These are phyloP conservation scores for Aspergillus intermedius DNA, from an alignment of 2,329 filamentous ascomycete species.

Conservation along the genomic window DNA sequence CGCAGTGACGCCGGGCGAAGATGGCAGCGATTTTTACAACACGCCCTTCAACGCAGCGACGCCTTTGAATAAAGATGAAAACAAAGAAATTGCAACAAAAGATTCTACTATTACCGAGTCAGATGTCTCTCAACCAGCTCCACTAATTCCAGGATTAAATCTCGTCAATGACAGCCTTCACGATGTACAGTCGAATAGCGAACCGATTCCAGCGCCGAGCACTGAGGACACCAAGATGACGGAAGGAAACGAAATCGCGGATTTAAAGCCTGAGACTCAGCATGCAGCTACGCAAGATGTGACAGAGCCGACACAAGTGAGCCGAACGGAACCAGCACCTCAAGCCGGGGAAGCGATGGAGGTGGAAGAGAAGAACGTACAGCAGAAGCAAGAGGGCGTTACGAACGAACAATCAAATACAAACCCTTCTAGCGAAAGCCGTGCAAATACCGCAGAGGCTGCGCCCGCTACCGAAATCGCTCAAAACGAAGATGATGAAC, in stretches of 20 bases:
- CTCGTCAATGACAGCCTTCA: constrained; percentile 22
- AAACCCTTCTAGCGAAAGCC: neutral
- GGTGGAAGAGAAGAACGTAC: constrained; percentile 15
- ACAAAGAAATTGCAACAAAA: constrained; percentile 2
- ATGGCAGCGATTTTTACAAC: constrained; percentile 39
- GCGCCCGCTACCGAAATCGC: constrained; percentile 6
- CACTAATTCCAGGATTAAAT: constrained; percentile 32
- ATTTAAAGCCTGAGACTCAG: neutral
- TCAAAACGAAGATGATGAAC: constrained; percentile 33
- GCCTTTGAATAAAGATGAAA: constrained; percentile 13
- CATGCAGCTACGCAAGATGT: neutral
- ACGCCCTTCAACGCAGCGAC: constrained; percentile 28
- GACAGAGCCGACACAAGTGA: constrained; percentile 1
- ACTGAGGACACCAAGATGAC: neutral
- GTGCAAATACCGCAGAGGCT: constrained; percentile 4
- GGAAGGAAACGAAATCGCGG: neutral
- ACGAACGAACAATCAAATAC: constrained; percentile 1
- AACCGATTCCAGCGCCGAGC: constrained; percentile 2
- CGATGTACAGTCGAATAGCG: constrained; percentile 7
- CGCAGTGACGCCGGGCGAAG: constrained; percentile 26
- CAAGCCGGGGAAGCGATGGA: constrained; percentile 21
- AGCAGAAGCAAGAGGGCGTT: constrained; percentile 4
- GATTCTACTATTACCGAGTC: constrained; percentile 8
- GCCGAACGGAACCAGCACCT: constrained; percentile 3
- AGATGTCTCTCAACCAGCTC: constrained; percentile 11